Conservation (phyloP, 371 early-diverging fungal genomes). For the Mucor saturninus region DNA sequence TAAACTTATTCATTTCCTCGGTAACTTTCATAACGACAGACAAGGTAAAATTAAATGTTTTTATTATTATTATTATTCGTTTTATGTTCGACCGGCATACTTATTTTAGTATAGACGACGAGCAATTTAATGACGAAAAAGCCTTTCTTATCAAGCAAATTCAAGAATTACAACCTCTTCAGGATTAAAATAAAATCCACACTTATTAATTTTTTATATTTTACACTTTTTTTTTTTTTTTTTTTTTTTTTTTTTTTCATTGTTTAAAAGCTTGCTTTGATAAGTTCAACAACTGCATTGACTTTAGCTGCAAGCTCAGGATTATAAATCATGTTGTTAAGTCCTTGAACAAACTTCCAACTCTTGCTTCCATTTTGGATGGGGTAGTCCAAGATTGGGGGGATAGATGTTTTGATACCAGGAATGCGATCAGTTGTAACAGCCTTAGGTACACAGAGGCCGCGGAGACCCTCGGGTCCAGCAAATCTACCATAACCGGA, state of each 20-base stretch:
- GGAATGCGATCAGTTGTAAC: conserved; percentile 77
- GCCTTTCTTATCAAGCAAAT: conserved; percentile 94
- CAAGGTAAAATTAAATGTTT: conserved; percentile 62
- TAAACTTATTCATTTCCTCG: conserved; percentile 84
- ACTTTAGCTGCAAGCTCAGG: conserved; percentile 43
- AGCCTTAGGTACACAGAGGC: conserved; percentile 73
- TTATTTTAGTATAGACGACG: conserved; percentile 74
- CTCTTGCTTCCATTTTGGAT: conserved; percentile 47
- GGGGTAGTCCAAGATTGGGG: conserved; percentile 71
- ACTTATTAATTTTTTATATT: not conserved
- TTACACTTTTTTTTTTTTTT: not conserved
- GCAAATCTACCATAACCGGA: conserved; percentile 79
- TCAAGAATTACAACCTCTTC: conserved; percentile 57
- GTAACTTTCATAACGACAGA: conserved; percentile 93
- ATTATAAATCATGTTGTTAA: conserved; percentile 48
- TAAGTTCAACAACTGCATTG: conserved; percentile 46
- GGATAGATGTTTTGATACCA: conserved; percentile 75
- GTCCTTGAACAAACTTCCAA: conserved; percentile 48
- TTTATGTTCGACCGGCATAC: not conserved
- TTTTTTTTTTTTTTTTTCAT: conserved; percentile 12
- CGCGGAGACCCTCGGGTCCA: conserved; percentile 80
- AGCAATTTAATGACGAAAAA: conserved; percentile 98
- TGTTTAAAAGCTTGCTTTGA: conserved; percentile 35
- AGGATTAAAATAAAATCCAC: conserved; percentile 33
- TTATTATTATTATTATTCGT: not conserved